Evolutionary conservation across 2,329 filamentous ascomycete genomes (phyloP).

Genomic region (Paraphoma chrysanthemicola): DNA sequence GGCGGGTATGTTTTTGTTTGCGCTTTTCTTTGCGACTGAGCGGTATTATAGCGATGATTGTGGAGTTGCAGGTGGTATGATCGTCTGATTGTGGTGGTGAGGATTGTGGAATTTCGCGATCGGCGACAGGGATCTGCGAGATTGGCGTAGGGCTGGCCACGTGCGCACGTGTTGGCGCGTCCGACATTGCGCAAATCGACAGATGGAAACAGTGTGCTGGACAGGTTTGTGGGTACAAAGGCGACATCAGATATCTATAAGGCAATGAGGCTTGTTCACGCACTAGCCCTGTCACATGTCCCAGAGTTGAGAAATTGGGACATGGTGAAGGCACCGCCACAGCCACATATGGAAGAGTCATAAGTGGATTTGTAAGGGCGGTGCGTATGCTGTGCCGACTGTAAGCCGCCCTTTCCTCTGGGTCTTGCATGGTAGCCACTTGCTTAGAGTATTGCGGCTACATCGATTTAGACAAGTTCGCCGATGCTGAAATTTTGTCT

Average conservation of each 20-base stretch:
- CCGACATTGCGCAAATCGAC: slow-evolving; percentile 17
- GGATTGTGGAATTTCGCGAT: slow-evolving; percentile 26
- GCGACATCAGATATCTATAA: not conserved
- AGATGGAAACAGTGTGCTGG: too few relatives aligned
- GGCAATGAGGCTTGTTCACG: not conserved
- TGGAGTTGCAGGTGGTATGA: slow-evolving; percentile 3
- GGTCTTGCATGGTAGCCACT: not conserved
- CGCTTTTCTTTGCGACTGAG: slow-evolving; percentile 35
- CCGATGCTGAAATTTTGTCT: slow-evolving; percentile 13
- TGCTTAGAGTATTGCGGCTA: not conserved
- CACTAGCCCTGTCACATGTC: not conserved
- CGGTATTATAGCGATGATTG: slow-evolving; percentile 3
- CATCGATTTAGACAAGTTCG: not conserved
- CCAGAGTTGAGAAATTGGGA: slow-evolving; percentile 3
- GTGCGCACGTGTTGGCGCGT: slow-evolving; percentile 46
- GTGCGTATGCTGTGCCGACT: slow-evolving; percentile 8
- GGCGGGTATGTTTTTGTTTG: slow-evolving; percentile 22
- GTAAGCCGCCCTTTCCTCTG: slow-evolving; percentile 25
- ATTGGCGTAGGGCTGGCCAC: slow-evolving; percentile 29
- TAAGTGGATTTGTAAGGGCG: slow-evolving; percentile 43
- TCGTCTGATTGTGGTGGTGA: slow-evolving; percentile 9
- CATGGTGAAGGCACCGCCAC: slow-evolving; percentile 34
- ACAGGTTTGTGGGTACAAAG: not conserved
- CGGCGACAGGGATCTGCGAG: slow-evolving; percentile 25
- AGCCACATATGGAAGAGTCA: slow-evolving; percentile 46